These are phyloP conservation scores for Licmophora abbreviata DNA, from an alignment of 108 stramenopile genomes.

Conservation along the genomic window DNA sequence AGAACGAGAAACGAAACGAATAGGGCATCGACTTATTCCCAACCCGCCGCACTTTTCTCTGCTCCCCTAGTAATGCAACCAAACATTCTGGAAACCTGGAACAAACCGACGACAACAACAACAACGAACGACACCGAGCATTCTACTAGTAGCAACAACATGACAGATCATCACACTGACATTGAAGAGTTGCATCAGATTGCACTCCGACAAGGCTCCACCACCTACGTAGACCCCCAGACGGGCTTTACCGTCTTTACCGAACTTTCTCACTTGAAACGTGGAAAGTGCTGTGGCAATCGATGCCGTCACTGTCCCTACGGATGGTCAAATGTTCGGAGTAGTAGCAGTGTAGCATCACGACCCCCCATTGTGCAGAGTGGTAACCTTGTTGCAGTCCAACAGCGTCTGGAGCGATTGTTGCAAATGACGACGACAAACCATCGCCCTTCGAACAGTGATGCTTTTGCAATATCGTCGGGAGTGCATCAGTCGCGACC, in stretches of 20 bases:
- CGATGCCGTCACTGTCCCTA: conserved; percentile 91
- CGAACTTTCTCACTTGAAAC: conserved; percentile 57
- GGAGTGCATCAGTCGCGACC: conserved; percentile 1
- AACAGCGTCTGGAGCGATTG: background rate
- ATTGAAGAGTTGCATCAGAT: conserved; percentile 67
- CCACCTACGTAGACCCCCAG: conserved; percentile 77
- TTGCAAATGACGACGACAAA: background rate
- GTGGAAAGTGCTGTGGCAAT: conserved; percentile 88
- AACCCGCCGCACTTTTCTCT: no score
- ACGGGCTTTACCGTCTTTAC: conserved; percentile 91
- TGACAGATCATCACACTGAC: conserved; percentile 14
- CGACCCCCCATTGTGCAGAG: background rate
- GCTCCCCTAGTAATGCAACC: no score
- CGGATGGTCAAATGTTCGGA: conserved; percentile 70
- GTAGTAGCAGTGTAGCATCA: background rate
- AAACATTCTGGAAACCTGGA: background rate
- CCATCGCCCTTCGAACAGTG: no score
- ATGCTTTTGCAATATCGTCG: background rate
- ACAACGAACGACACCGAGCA: background rate
- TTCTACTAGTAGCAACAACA: background rate
- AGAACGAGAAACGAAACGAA: no score
- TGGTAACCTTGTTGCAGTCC: background rate
- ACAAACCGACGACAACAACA: background rate
- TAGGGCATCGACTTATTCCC: no score
- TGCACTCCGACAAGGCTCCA: conserved; percentile 40